Conservation (phyloP, 768 basidiomycete species). For the Lactarius sanguifluus region DNA sequence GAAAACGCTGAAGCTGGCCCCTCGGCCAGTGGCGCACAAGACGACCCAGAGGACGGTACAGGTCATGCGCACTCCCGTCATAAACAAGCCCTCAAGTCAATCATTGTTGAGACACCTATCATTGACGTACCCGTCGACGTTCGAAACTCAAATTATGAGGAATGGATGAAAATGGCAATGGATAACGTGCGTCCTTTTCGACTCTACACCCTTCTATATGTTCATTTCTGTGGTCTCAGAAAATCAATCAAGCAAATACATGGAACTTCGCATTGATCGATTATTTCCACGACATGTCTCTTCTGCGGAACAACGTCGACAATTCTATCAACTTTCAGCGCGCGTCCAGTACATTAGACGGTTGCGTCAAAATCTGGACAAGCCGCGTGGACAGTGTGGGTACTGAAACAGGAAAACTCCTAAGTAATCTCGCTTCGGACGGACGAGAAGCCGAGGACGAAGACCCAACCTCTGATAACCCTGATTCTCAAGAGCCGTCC, state of each 20-base stretch:
- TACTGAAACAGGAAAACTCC: constrained; percentile 92
- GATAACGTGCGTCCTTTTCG: constrained; percentile 67
- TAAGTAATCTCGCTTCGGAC: constrained; percentile 79
- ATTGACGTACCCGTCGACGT: constrained; percentile 72
- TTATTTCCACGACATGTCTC: constrained; percentile 98
- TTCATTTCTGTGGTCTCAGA: constrained; percentile 51
- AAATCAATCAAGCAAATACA: constrained; percentile 97
- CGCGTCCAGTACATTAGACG: constrained; percentile 94
- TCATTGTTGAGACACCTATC: constrained; percentile 52
- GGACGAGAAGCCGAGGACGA: constrained; percentile 63
- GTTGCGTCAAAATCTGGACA: constrained; percentile 99
- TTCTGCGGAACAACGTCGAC: constrained; percentile 88
- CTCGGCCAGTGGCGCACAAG: constrained; percentile 45
- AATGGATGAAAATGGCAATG: constrained; percentile 99
- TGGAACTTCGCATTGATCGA: constrained; percentile 99
- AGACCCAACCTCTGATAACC: constrained; percentile 55
- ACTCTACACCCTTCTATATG: constrained; percentile 12
- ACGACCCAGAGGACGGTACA: constrained; percentile 44
- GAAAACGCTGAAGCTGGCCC: constrained; percentile 60
- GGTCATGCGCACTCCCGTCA: constrained; percentile 42
- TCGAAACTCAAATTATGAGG: constrained; percentile 93
- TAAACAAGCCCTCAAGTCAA: constrained; percentile 59
- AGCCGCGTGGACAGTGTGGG: constrained; percentile 96
- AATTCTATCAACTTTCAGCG: constrained; percentile 99
- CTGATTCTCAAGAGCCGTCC: constrained; percentile 63